phyloP scores from a whole-genome alignment of 768 basidiomycete species.

The Lentinula boryana region DNA sequence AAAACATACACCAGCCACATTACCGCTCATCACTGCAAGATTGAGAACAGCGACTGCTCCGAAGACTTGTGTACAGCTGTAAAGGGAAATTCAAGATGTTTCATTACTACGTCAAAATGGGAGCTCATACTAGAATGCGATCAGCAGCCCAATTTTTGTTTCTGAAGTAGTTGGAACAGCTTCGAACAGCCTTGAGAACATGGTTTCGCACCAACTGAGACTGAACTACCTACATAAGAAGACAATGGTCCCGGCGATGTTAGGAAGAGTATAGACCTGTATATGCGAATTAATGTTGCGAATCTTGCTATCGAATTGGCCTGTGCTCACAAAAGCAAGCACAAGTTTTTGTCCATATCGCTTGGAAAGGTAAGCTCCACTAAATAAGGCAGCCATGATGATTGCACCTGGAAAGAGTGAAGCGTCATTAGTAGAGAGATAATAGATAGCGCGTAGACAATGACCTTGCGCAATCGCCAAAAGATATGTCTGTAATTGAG shows the following conservation, averaged over 20 bases:
- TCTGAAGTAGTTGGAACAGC: constrained; percentile 31
- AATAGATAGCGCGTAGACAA: constrained; percentile 5
- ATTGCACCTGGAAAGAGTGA: constrained; percentile 18
- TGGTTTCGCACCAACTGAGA: neutral
- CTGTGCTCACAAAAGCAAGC: constrained; percentile 31
- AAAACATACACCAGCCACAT: constrained; percentile 34
- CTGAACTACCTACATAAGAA: constrained; percentile 28
- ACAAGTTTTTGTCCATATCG: constrained; percentile 38
- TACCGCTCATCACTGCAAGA: constrained; percentile 39
- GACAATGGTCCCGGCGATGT: constrained; percentile 44
- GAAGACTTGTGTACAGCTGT: constrained; percentile 39
- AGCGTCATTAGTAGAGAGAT: constrained; percentile 14
- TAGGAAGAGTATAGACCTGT: constrained; percentile 40
- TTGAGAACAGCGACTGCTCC: constrained; percentile 42
- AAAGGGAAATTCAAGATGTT: neutral
- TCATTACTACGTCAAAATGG: neutral
- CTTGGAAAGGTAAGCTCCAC: constrained; percentile 34
- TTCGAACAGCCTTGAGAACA: constrained; percentile 1
- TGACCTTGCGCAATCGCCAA: constrained; percentile 38
- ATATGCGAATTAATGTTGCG: neutral
- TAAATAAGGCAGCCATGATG: constrained; percentile 40
- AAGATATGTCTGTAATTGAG: constrained; percentile 43
- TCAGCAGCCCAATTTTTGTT: constrained; percentile 39
- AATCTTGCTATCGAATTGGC: neutral
- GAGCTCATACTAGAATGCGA: constrained; percentile 42